Base-by-base conservation (phyloP, 2,329 filamentous ascomycete genomes). In the Aspergillus novofumigatus region DNA sequence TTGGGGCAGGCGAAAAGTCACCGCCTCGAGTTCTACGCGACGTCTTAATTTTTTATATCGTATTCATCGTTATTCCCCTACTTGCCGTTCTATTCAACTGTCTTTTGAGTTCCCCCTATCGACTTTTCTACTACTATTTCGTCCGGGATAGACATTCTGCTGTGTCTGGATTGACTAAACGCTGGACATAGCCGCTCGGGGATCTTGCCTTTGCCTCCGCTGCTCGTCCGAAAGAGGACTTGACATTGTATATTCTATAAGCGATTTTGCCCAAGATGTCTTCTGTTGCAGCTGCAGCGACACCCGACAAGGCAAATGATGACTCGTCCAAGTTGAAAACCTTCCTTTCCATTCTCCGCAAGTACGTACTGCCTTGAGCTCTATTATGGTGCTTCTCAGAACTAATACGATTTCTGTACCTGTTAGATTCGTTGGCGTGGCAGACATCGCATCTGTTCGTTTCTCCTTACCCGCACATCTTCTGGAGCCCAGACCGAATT, bases 381-480 rank as follows among this genome's bases (percentile, higher is more conserved):
- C 32, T 38, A 38, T 17, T 38, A 14, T 38, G 14, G 3, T 38
- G 17, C 32, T 14, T 38, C 32, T 38, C 14, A 6, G 32, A 38
- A 14, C 21, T 47, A 23, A 47, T 25, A 14, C 21, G 4, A 11
- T 25, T 4, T 23, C 21, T 47, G 11, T 14, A 47, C 59, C 58
- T 59, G 56, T 51, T 75, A 95, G 93, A 74, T 97, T 97, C 76
- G 92, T 97, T 68, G 94, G 94, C 65, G 94, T 99, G 56, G 83
- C 92, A 65, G 94, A 99, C 77, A 94, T 99, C 69, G 94, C 94
- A 57, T 86, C 92, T 56, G 93, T 97, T 61, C 90, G 94, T 65
- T 99, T 99, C 79, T 97, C 93, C 17, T 83, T 99, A 52, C 94
- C 94, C 23, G 92, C 94, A 52, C 93, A 97, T 76, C 86, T 99